Evolutionary conservation across 805 yeast genomes (phyloP).

Genomic region (Torulaspora delbrueckii): DNA sequence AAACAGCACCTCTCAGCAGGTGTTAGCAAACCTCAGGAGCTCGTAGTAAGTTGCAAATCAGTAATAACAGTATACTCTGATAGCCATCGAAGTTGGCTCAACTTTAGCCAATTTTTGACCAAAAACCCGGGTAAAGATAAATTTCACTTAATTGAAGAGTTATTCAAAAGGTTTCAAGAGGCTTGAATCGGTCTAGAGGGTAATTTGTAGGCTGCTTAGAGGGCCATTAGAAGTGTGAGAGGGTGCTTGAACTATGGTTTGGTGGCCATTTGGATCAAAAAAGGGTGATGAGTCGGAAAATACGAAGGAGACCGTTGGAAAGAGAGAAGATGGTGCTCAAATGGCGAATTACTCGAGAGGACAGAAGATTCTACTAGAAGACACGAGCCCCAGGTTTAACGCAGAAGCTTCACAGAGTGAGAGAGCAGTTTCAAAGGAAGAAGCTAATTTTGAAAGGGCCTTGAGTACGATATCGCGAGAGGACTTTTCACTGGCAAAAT

Average conservation of each 20-base stretch:
- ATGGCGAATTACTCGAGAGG: slow-evolving; percentile 31
- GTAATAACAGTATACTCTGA: neutral
- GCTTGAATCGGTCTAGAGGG: neutral
- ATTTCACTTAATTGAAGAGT: neutral
- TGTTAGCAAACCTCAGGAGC: neutral
- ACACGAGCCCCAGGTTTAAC: slow-evolving; percentile 39
- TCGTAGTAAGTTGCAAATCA: neutral
- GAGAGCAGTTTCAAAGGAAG: slow-evolving; percentile 24
- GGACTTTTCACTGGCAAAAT: slow-evolving; percentile 49
- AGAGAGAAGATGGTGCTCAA: slow-evolving; percentile 2
- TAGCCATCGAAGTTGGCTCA: neutral
- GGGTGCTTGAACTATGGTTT: slow-evolving; percentile 13
- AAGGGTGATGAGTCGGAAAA: slow-evolving; percentile 1
- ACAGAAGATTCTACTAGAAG: slow-evolving; percentile 38
- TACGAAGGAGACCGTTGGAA: neutral
- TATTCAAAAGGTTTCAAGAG: neutral
- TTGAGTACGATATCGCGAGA: slow-evolving; percentile 40
- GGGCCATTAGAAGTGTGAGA: neutral
- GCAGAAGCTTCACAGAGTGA: slow-evolving; percentile 26
- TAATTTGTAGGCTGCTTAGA: neutral
- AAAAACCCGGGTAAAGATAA: neutral
- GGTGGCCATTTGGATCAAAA: slow-evolving; percentile 20
- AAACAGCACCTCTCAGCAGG: neutral
- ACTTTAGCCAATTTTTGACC: neutral
- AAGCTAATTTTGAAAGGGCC: slow-evolving; percentile 38